These are phyloP conservation scores for Ceratobasidium sp. DNA, from an alignment of 1,284 basidiomycete species.

Conservation along the genomic window DNA sequence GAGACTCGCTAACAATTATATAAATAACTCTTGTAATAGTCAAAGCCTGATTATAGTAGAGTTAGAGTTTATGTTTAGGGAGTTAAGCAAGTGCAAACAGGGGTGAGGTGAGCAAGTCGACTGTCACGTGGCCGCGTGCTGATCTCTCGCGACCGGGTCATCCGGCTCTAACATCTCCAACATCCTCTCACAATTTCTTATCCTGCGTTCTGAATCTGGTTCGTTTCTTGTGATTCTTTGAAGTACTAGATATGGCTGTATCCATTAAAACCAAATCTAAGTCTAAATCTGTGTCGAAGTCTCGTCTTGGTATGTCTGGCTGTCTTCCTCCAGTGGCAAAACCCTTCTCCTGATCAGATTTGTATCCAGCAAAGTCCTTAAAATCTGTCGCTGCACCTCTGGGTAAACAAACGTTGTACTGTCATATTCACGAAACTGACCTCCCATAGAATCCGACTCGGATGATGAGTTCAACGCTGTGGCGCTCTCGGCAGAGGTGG, in stretches of 20 bases:
- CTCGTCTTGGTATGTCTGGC: not conserved
- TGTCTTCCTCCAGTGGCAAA: too few relatives aligned
- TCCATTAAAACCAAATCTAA: too few relatives aligned
- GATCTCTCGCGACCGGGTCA: not conserved
- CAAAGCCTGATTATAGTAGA: too few relatives aligned
- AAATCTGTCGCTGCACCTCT: slow-evolving; percentile 26
- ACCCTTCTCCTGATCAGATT: not conserved
- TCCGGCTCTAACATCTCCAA: slow-evolving; percentile 3
- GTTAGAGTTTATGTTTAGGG: too few relatives aligned
- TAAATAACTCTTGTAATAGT: too few relatives aligned
- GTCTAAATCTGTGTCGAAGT: too few relatives aligned
- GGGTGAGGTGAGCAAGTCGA: not conserved
- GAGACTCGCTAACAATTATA: too few relatives aligned
- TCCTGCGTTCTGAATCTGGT: not conserved
- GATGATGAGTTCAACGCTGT: slow-evolving; percentile 44
- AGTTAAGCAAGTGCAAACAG: too few relatives aligned
- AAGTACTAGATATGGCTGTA: too few relatives aligned
- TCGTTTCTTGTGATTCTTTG: not conserved
- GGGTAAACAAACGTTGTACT: not conserved
- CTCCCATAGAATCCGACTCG: slow-evolving; percentile 30
- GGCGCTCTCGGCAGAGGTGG: slow-evolving; percentile 34
- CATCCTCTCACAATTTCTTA: not conserved
- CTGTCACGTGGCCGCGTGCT: slow-evolving; percentile 6
- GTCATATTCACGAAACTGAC: not conserved
- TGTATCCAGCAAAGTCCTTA: slow-evolving; percentile 7